Conservation (phyloP, 495 filamentous ascomycete genomes). For the Pseudoneurospora amorphoporcata region DNA sequence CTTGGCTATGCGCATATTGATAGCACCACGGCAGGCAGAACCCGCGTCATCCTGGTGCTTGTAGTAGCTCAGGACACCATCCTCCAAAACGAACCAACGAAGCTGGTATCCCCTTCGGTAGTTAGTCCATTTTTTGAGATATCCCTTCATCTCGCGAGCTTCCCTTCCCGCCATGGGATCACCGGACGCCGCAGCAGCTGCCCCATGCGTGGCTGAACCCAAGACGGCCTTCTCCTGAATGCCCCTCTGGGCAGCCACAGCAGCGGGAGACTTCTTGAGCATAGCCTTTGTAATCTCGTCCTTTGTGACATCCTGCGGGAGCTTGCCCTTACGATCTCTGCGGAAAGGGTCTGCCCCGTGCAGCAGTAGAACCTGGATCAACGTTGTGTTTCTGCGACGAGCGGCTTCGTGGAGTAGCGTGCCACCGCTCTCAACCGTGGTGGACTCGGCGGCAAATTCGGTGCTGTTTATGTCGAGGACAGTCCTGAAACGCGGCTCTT, state of each 20-base stretch:
- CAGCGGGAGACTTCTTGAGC: conserved; percentile 87
- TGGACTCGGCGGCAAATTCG: conserved; percentile 74
- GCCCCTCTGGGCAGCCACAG: conserved; percentile 84
- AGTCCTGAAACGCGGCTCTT: conserved; percentile 73
- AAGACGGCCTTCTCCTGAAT: conserved; percentile 95
- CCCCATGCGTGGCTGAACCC: conserved; percentile 54
- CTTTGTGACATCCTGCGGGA: conserved; percentile 95
- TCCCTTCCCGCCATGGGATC: conserved; percentile 73
- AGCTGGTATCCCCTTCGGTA: conserved; percentile 94
- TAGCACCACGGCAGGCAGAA: conserved; percentile 88
- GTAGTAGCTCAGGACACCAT: conserved; percentile 96
- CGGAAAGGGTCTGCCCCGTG: conserved; percentile 98
- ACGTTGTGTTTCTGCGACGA: conserved; percentile 66
- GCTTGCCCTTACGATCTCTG: conserved; percentile 85
- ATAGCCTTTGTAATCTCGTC: conserved; percentile 81
- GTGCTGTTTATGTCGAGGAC: conserved; percentile 82
- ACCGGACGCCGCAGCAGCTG: conserved; percentile 41
- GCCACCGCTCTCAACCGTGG: conserved; percentile 65
- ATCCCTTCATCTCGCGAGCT: conserved; percentile 92
- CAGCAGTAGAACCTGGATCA: conserved; percentile 81
- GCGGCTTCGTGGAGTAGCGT: conserved; percentile 92
- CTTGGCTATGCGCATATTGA: conserved; percentile 95
- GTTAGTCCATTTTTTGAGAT: conserved; percentile 98
- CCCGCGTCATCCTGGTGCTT: conserved; percentile 96
- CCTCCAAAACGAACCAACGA: conserved; percentile 95